A percentile compares a stretch with the other conserved stretches of the same genome.
These are phyloP conservation scores for Nicotiana paniculata DNA, from an alignment of 257 asterid species.

Conservation along the genomic window DNA sequence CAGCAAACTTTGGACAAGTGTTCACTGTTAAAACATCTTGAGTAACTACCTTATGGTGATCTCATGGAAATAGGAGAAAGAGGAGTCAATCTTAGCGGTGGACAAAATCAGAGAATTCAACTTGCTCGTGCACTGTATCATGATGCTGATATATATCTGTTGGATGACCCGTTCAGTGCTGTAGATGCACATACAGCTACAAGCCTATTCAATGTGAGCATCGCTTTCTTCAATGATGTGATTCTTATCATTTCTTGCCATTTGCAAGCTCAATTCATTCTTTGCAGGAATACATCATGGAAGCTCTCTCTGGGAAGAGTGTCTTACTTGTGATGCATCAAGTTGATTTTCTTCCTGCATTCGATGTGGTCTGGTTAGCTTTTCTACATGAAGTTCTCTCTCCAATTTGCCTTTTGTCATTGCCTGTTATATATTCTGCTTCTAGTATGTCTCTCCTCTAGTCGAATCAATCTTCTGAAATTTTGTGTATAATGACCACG, in stretches of 20 bases:
- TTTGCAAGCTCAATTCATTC: not conserved
- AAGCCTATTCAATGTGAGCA: constrained; percentile 74
- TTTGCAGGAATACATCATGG: constrained; percentile 66
- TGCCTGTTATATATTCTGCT: not conserved
- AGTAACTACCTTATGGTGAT: constrained; percentile 73
- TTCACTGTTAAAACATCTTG: constrained; percentile 70
- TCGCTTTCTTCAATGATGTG: not conserved
- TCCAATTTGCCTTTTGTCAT: not conserved
- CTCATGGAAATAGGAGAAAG: constrained; percentile 87
- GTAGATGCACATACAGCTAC: constrained; percentile 93
- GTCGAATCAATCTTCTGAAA: not conserved
- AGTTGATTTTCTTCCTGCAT: constrained; percentile 81
- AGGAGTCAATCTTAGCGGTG: constrained; percentile 91
- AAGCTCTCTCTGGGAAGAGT: constrained; percentile 52
- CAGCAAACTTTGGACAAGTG: constrained; percentile 68
- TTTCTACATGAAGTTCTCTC: not conserved
- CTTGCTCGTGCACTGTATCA: constrained; percentile 85
- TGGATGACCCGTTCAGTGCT: constrained; percentile 93
- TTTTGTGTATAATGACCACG: not conserved
- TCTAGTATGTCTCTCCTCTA: constrained; percentile 42
- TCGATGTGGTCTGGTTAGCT: constrained; percentile 77
- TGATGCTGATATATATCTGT: constrained; percentile 71
- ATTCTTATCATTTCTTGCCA: not conserved
- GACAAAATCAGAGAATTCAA: constrained; percentile 90
- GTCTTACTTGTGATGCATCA: constrained; percentile 80